Conservation (phyloP, 2,329 filamentous ascomycete genomes). For the Thielaviopsis populi region DNA sequence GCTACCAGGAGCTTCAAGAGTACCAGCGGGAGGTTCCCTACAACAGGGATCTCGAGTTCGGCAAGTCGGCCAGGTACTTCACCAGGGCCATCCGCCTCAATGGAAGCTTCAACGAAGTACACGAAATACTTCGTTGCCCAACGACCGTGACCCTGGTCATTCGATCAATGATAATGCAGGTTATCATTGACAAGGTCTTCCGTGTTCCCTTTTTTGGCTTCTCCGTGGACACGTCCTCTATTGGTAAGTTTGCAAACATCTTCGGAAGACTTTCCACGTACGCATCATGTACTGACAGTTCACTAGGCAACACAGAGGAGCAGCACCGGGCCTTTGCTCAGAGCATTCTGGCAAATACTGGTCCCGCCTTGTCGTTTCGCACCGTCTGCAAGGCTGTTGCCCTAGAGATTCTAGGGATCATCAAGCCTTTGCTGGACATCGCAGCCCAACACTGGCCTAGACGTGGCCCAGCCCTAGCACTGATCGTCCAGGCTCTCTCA, state of each 20-base stretch:
- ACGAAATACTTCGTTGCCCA: conserved; percentile 7
- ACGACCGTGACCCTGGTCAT: background rate
- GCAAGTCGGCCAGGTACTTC: conserved; percentile 10
- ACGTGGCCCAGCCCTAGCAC: background rate
- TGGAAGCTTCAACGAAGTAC: conserved; percentile 6
- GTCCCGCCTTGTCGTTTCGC: background rate
- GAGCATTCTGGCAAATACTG: background rate
- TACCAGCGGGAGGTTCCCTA: conserved; percentile 3
- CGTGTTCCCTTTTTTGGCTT: conserved; percentile 11
- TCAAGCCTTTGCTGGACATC: conserved; percentile 12
- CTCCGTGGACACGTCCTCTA: background rate
- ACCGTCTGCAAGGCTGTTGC: background rate
- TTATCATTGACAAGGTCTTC: conserved; percentile 9
- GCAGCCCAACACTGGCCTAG: conserved; percentile 8
- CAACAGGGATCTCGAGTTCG: conserved; percentile 3
- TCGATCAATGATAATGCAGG: conserved; percentile 14
- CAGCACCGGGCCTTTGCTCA: background rate
- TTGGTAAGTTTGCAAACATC: conserved; percentile 1
- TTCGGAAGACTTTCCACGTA: background rate
- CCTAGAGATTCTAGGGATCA: conserved; percentile 3
- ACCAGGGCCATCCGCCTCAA: conserved; percentile 11
- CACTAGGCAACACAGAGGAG: background rate
- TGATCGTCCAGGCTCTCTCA: conserved; percentile 6
- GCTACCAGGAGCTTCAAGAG: background rate
- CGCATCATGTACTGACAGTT: background rate